Evolutionary conservation across 257 asterid genomes (phyloP).

Genomic region (Datura wrightii): DNA sequence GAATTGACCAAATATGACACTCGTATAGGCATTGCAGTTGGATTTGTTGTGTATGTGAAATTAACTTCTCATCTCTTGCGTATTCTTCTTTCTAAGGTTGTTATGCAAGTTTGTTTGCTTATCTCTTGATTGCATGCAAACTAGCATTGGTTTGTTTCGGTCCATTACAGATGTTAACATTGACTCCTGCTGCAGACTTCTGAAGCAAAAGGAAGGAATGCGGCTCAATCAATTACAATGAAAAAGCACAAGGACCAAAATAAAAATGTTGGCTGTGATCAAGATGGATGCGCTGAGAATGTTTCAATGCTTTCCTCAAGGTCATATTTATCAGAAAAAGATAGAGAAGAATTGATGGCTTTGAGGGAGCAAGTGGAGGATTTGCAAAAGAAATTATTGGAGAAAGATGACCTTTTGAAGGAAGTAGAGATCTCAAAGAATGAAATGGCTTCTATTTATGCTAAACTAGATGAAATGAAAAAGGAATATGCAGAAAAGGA

Average conservation of each 20-base stretch:
- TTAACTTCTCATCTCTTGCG: not conserved
- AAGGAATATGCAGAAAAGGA: slow-evolving; percentile 71
- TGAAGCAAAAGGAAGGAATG: slow-evolving; percentile 56
- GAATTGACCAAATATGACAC: slow-evolving; percentile 7
- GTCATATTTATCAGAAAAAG: slow-evolving; percentile 66
- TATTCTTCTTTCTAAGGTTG: slow-evolving; percentile 15
- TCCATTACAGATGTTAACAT: slow-evolving; percentile 33
- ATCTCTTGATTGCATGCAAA: not conserved
- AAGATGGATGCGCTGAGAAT: slow-evolving; percentile 58
- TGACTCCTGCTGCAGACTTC: slow-evolving; percentile 58
- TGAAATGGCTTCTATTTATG: slow-evolving; percentile 61
- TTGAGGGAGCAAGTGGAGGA: slow-evolving; percentile 77
- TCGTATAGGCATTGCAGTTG: not conserved
- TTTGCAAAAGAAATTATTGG: slow-evolving; percentile 68
- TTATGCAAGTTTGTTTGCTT: not conserved
- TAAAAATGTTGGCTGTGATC: slow-evolving; percentile 44
- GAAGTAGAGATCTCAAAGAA: slow-evolving; percentile 63
- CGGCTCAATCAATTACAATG: slow-evolving; percentile 49
- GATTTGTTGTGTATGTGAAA: not conserved
- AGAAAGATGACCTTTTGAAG: slow-evolving; percentile 80
- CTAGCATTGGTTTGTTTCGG: slow-evolving; percentile 6
- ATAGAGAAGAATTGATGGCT: slow-evolving; percentile 73
- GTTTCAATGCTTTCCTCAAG: slow-evolving; percentile 59
- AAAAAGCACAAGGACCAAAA: slow-evolving; percentile 62
- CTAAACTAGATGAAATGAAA: slow-evolving; percentile 58